phyloP scores from a whole-genome alignment of 2,329 filamentous ascomycete species.

The Polychaeton citri region DNA sequence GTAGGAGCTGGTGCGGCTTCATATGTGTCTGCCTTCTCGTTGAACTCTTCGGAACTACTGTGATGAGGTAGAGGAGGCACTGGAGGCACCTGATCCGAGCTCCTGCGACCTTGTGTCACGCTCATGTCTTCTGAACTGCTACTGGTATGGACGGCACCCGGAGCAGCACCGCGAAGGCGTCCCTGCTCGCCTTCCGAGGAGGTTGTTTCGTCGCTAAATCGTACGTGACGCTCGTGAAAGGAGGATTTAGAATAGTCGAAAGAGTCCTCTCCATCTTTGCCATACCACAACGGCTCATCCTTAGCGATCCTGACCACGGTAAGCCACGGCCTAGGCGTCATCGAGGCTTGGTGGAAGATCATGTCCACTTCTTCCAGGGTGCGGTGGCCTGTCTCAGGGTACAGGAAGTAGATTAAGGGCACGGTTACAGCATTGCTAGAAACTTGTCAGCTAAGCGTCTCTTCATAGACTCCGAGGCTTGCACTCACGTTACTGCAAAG shows the following conservation, averaged over 20 bases:
- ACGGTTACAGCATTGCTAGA: slow-evolving; percentile 38
- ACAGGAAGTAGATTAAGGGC: slow-evolving; percentile 47
- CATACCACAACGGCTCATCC: slow-evolving; percentile 42
- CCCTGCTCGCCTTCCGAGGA: slow-evolving; percentile 10
- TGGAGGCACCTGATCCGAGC: not conserved
- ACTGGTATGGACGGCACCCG: not conserved
- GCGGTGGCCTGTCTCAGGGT: slow-evolving; percentile 43
- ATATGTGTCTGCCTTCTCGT: not conserved
- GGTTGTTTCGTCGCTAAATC: slow-evolving; percentile 15
- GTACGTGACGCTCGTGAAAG: slow-evolving; percentile 20
- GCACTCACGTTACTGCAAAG: slow-evolving; percentile 25
- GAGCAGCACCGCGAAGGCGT: not conserved
- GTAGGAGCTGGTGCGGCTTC: not conserved
- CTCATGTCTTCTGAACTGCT: not conserved
- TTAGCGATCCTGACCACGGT: slow-evolving; percentile 37
- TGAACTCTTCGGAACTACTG: not conserved
- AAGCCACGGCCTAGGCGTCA: slow-evolving; percentile 36
- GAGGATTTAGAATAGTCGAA: slow-evolving; percentile 31
- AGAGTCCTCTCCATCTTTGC: slow-evolving; percentile 38
- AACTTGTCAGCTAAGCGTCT: too few species aligned
- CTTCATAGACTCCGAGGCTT: too few species aligned
- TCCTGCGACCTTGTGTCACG: not conserved
- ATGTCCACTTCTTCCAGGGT: slow-evolving; percentile 55
- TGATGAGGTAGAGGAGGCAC: not conserved
- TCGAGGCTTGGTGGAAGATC: slow-evolving; percentile 39